These are phyloP conservation scores for Beverwykella pulmonaria DNA, from an alignment of 495 filamentous ascomycete genomes.

Conservation along the genomic window DNA sequence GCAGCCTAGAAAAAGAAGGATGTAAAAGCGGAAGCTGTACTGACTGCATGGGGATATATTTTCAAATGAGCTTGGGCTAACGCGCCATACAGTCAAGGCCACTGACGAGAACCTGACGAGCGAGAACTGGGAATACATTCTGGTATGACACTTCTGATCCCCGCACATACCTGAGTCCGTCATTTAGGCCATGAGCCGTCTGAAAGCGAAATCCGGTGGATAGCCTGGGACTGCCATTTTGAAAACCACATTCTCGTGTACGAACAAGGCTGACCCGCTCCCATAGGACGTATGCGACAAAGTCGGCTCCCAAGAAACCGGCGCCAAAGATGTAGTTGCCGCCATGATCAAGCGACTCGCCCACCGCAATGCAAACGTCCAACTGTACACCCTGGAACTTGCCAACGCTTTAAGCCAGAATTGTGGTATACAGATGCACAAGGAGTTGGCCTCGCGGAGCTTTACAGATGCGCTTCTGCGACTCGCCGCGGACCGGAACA, in stretches of 20 bases:
- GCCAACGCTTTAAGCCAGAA: constrained; percentile 95
- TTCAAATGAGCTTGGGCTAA: constrained; percentile 3
- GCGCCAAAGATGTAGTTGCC: constrained; percentile 88
- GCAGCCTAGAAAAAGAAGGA: neutral
- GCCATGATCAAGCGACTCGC: constrained; percentile 94
- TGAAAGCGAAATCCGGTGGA: neutral
- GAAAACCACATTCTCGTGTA: neutral
- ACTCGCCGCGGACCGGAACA: constrained; percentile 88
- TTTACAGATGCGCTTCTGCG: constrained; percentile 94
- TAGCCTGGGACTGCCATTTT: neutral
- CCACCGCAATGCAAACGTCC: constrained; percentile 98
- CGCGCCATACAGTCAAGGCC: constrained; percentile 74
- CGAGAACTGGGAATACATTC: constrained; percentile 98
- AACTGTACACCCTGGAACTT: constrained; percentile 96
- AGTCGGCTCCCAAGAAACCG: constrained; percentile 66
- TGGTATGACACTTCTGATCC: constrained; percentile 54
- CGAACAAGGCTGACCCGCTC: constrained; percentile 21
- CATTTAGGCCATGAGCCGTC: neutral
- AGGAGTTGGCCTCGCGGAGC: constrained; percentile 88
- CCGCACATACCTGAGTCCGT: neutral
- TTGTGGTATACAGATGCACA: constrained; percentile 87
- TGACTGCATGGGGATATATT: neutral
- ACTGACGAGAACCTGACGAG: constrained; percentile 98
- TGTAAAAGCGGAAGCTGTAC: neutral
- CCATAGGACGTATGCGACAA: constrained; percentile 90